phyloP scores from a whole-genome alignment of 108 stramenopile species.

The Seminavis robusta region DNA sequence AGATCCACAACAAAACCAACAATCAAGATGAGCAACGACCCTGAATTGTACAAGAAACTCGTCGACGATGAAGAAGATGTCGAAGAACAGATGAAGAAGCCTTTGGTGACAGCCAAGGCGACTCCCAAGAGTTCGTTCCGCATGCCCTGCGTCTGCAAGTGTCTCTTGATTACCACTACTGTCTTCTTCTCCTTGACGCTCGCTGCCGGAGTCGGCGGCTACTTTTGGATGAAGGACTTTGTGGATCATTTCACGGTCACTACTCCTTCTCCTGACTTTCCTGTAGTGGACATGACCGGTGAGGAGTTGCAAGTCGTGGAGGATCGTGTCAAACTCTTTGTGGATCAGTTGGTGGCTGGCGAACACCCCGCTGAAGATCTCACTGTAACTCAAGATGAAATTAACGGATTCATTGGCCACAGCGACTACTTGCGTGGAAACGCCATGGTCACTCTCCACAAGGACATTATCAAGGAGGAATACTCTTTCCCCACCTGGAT shows the following conservation, averaged over 20 bases:
- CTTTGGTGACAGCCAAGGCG: too few species aligned
- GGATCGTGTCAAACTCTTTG: conserved; percentile 13
- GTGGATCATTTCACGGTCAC: neutral
- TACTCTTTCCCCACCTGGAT: conserved; percentile 11
- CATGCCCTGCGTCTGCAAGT: neutral
- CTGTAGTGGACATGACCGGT: conserved; percentile 12
- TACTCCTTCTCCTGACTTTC: neutral
- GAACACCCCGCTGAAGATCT: conserved; percentile 6
- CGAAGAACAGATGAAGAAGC: too few species aligned
- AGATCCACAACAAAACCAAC: too few species aligned
- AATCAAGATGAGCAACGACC: too few species aligned
- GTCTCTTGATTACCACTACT: neutral
- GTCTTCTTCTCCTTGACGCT: neutral
- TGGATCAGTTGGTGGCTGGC: neutral
- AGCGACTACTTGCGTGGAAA: conserved; percentile 24
- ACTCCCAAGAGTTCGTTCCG: too few species aligned
- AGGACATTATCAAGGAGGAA: conserved; percentile 4
- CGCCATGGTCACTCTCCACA: conserved; percentile 6
- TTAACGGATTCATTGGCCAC: conserved; percentile 23
- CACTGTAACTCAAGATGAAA: conserved; percentile 19
- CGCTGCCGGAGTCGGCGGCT: neutral
- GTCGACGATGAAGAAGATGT: too few species aligned
- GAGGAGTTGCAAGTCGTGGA: conserved; percentile 4
- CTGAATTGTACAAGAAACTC: too few species aligned
- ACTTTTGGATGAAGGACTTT: neutral